A percentile compares a stretch with the other conserved stretches of the same genome.
phyloP scores from a whole-genome alignment of 768 basidiomycete species.

The Boletus eberwhitei region DNA sequence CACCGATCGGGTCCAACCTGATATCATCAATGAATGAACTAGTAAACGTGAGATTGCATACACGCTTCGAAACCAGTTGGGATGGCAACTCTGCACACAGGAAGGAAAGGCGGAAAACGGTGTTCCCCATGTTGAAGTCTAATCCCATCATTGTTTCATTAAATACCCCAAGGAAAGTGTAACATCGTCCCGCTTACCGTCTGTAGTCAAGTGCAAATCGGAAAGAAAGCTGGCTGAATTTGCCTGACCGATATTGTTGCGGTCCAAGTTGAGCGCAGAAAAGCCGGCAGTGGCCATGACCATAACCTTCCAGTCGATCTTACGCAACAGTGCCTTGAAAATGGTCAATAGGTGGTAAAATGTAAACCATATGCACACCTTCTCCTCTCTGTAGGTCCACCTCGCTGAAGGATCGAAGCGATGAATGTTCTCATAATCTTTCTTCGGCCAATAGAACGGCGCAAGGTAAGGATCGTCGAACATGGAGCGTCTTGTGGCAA shows the following conservation, averaged over 20 bases:
- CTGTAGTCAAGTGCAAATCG: conserved; percentile 51
- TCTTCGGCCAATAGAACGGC: conserved; percentile 39
- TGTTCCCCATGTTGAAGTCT: conserved; percentile 60
- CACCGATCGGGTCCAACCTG: conserved; percentile 61
- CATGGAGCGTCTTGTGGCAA: conserved; percentile 49
- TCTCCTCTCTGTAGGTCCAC: conserved; percentile 60
- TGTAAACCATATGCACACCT: conserved; percentile 17
- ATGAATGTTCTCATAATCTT: conserved; percentile 52
- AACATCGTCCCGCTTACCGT: conserved; percentile 30
- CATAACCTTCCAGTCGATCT: conserved; percentile 63
- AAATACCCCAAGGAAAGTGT: not conserved
- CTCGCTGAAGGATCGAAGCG: conserved; percentile 55
- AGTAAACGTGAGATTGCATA: conserved; percentile 21
- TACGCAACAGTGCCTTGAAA: conserved; percentile 44
- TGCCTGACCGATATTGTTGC: conserved; percentile 53
- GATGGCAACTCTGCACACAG: conserved; percentile 59
- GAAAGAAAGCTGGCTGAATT: conserved; percentile 57
- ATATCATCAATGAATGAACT: not conserved
- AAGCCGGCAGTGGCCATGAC: conserved; percentile 54
- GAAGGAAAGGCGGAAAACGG: conserved; percentile 49
- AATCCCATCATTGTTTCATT: not conserved
- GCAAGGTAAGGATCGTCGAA: conserved; percentile 47
- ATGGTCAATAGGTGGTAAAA: not conserved
- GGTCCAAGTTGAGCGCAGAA: conserved; percentile 53
- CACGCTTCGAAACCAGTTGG: conserved; percentile 57